phyloP scores from a whole-genome alignment of 768 basidiomycete genomes.

The Clathrus columnatus region DNA sequence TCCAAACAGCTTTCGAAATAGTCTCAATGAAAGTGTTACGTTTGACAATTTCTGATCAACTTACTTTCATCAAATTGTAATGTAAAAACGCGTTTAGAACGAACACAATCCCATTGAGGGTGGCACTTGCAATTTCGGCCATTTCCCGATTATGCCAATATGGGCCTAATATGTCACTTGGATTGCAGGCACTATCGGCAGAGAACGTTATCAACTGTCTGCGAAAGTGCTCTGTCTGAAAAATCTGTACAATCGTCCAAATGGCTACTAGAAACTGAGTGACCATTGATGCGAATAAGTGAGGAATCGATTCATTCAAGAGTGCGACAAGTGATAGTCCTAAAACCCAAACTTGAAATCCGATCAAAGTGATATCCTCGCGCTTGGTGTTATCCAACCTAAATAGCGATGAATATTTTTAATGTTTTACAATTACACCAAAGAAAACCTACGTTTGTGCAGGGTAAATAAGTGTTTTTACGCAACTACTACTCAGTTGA shows the following conservation, averaged over 20 bases:
- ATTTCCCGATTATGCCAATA: slow-evolving; percentile 57
- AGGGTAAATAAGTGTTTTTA: slow-evolving; percentile 62
- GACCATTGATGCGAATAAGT: slow-evolving; percentile 62
- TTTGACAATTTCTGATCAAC: slow-evolving; percentile 8
- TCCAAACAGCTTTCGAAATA: slow-evolving; percentile 46
- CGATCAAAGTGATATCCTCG: slow-evolving; percentile 69
- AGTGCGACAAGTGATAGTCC: slow-evolving; percentile 68
- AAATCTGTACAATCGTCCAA: slow-evolving; percentile 66
- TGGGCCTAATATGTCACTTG: slow-evolving; percentile 41
- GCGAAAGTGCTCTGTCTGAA: slow-evolving; percentile 49
- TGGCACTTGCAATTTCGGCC: slow-evolving; percentile 59
- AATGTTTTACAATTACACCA: background rate
- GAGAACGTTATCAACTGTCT: slow-evolving; percentile 46
- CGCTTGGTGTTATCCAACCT: slow-evolving; percentile 67
- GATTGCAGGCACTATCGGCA: slow-evolving; percentile 55
- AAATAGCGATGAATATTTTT: background rate
- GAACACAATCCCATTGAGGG: slow-evolving; percentile 52
- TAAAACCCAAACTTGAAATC: slow-evolving; percentile 73
- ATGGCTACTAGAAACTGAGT: slow-evolving; percentile 66
- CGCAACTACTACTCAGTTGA: slow-evolving; percentile 39
- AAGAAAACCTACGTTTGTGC: slow-evolving; percentile 45
- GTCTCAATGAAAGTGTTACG: background rate
- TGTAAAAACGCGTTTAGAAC: slow-evolving; percentile 55
- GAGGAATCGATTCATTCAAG: slow-evolving; percentile 73
- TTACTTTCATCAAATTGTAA: slow-evolving; percentile 67